Evolutionary conservation across 768 basidiomycete species (phyloP).

Genomic region (Amylocystis lapponica): DNA sequence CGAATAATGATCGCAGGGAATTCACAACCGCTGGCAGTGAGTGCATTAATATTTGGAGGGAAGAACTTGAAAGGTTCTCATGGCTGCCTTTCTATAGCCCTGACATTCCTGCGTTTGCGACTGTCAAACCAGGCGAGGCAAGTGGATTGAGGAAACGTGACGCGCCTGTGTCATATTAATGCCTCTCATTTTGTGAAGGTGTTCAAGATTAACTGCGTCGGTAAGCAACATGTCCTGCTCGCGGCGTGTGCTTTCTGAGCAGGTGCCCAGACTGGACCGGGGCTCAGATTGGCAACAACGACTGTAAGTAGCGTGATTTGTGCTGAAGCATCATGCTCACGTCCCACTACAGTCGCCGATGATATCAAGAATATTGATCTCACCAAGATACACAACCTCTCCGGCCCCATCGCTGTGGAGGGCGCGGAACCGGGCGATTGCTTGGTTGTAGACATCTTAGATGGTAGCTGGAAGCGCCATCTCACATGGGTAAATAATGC

Average conservation of each 20-base stretch:
- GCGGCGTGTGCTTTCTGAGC: not conserved
- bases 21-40: conserved; percentile 75
- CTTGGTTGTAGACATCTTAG: conserved; percentile 75
- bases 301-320: conserved; percentile 38
- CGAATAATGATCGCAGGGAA: conserved; percentile 44
- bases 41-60: conserved; percentile 23
- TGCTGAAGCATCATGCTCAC: not conserved
- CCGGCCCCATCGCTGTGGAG: conserved; percentile 69
- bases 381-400: conserved; percentile 65
- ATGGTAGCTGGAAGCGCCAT: too few species aligned
- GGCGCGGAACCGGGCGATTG: conserved; percentile 77
- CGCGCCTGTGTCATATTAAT: too few species aligned
- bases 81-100: conserved; percentile 32
- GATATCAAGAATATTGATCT: conserved; percentile 64
- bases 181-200: too few species aligned
- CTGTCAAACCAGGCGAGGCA: conserved; percentile 62
- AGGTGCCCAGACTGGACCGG: conserved; percentile 69
- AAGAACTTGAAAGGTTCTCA: too few species aligned
- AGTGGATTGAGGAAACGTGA: too few species aligned
- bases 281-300: conserved; percentile 73
- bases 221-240: conserved; percentile 28
- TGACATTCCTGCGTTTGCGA: conserved; percentile 55
- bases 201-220: conserved; percentile 68
- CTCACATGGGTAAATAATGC: too few species aligned
- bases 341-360: conserved; percentile 53